Evolutionary conservation across 306 rosid species (phyloP).

Genomic region (Quercus ilex): DNA sequence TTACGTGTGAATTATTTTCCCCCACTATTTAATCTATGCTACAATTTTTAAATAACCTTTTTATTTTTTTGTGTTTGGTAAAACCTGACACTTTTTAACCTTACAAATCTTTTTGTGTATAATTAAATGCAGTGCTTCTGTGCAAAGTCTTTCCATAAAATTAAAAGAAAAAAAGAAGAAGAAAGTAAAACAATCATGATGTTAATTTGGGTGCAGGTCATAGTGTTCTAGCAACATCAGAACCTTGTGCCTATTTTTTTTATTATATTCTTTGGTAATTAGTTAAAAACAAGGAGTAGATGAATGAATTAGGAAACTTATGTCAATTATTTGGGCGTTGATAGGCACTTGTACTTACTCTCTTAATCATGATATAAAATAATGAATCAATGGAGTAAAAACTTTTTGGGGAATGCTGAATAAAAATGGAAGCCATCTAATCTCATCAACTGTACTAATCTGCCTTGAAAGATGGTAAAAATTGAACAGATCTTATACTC

Average conservation of each 20-base stretch:
- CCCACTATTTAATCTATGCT: not conserved
- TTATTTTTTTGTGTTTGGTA: not conserved
- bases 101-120: not conserved
- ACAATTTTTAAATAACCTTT: not conserved
- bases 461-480: not conserved
- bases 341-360: not conserved
- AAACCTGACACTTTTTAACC: not conserved
- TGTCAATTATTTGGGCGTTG: not conserved
- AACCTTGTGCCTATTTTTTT: not conserved
- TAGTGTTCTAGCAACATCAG: not conserved
- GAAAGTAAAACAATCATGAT: not conserved
- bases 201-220: not conserved
- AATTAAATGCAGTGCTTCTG: not conserved
- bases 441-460: not conserved
- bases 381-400: not conserved
- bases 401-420: not conserved
- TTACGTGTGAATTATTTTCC: not conserved
- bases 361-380: not conserved
- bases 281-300: too few species aligned
- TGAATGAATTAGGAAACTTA: too few species aligned
- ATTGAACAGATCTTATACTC: too few species aligned
- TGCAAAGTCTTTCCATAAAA: too few species aligned
- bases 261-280: too few species aligned
- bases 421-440: not conserved
- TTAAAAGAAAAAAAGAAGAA: too few species aligned